These are phyloP conservation scores for Pyricularia sp. DNA, from an alignment of 2,329 filamentous ascomycete genomes.

Conservation along the genomic window DNA sequence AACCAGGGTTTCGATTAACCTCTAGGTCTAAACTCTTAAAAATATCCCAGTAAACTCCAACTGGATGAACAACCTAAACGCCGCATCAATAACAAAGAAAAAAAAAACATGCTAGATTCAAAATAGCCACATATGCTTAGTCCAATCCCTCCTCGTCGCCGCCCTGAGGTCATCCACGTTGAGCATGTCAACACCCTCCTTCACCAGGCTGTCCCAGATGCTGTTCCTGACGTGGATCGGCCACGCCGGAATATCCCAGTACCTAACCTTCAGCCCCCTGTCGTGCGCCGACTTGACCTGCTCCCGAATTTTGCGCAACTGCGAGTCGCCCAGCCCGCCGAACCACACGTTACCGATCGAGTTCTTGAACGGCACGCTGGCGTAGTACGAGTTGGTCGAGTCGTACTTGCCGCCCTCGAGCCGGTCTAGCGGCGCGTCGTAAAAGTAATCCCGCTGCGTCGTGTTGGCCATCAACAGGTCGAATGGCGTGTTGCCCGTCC, in stretches of 20 bases:
- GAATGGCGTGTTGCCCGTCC: constrained; percentile 56
- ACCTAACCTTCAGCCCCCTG: constrained; percentile 47
- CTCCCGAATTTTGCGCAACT: constrained; percentile 30
- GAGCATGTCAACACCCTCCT: constrained; percentile 49
- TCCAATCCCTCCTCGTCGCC: constrained; percentile 11
- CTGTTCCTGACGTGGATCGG: constrained; percentile 48
- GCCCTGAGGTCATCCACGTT: constrained; percentile 48
- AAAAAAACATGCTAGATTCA: not conserved
- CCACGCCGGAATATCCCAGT: constrained; percentile 54
- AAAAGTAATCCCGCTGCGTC: constrained; percentile 52
- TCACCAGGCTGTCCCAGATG: constrained; percentile 46
- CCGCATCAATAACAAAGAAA: not conserved
- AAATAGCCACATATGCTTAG: constrained; percentile 4
- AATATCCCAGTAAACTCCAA: not conserved
- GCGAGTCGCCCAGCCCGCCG: constrained; percentile 30
- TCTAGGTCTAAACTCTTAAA: not conserved
- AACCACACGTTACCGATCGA: constrained; percentile 42
- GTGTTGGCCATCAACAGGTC: constrained; percentile 40
- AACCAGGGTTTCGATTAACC: not conserved
- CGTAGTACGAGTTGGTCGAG: constrained; percentile 54
- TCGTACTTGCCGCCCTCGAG: constrained; percentile 30
- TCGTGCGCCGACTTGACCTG: constrained; percentile 41
- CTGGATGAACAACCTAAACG: not conserved
- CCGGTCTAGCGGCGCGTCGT: constrained; percentile 51
- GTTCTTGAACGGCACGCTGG: constrained; percentile 46